Evolutionary conservation across 1,139 yeast genomes (phyloP).

Genomic region (Zygosaccharomyces sapae): DNA sequence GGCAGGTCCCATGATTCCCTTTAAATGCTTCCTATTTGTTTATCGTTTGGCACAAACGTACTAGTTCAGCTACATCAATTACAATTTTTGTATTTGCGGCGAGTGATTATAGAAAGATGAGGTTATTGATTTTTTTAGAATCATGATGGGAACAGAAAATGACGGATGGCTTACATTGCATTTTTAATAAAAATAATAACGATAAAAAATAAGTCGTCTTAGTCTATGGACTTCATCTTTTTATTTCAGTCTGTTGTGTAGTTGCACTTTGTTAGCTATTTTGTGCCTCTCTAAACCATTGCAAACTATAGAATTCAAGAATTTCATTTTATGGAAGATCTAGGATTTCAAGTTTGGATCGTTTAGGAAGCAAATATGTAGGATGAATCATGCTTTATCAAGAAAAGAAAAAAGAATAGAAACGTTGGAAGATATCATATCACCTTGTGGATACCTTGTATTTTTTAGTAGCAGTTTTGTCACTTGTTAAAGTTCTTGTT

Average conservation of each 20-base stretch:
- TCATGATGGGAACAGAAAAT: neutral
- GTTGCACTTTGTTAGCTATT: conserved; percentile 13
- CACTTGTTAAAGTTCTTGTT: conserved; percentile 7
- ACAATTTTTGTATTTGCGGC: conserved; percentile 4
- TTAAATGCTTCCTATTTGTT: conserved; percentile 3
- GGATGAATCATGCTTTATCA: conserved; percentile 8
- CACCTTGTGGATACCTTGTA: conserved; percentile 4
- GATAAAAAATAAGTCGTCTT: neutral
- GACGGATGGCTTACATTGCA: neutral
- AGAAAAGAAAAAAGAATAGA: neutral
- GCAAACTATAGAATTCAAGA: neutral
- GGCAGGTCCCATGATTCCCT: conserved; percentile 6
- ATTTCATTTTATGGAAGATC: neutral
- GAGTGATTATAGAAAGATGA: conserved; percentile 8
- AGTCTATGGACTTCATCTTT: conserved; percentile 5
- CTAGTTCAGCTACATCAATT: conserved; percentile 9
- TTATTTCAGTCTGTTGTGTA: conserved; percentile 8
- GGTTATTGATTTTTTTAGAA: conserved; percentile 2
- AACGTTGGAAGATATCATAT: neutral
- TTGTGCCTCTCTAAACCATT: conserved; percentile 15
- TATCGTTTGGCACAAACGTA: conserved; percentile 10
- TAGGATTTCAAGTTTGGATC: conserved; percentile 6
- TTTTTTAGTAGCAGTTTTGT: conserved; percentile 3
- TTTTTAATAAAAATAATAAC: neutral
- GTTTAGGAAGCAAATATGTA: conserved; percentile 14